Evolutionary conservation across 352 stramenopile genomes (phyloP).

Genomic region (Phytophthora sp.): DNA sequence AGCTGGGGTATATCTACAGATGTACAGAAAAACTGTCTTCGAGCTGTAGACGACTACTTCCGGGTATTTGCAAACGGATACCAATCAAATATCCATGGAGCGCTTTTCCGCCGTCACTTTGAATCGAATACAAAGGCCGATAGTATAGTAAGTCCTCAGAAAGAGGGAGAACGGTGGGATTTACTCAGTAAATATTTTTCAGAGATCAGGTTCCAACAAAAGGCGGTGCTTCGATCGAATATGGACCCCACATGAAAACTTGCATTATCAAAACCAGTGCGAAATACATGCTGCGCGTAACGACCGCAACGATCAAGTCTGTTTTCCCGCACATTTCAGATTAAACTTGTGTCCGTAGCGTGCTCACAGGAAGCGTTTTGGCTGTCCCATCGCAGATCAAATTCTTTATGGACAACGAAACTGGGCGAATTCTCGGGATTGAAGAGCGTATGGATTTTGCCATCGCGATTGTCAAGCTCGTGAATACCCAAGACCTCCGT

Average conservation of each 20-base stretch:
- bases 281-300: background rate
- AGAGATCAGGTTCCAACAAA: background rate
- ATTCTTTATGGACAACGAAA: background rate
- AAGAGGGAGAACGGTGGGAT: background rate
- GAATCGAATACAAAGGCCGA: background rate
- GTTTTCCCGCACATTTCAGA: background rate
- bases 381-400: background rate
- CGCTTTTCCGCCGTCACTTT: background rate
- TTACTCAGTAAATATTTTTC: background rate
- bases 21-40: too few relatives aligned
- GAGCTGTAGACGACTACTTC: background rate
- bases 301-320: background rate
- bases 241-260: background rate
- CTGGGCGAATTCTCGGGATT: background rate
- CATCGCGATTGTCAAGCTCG: background rate
- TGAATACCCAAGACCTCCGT: background rate
- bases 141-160: too few relatives aligned
- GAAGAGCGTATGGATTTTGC: background rate
- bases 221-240: background rate
- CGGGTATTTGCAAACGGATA: background rate
- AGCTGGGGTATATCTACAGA: too few relatives aligned
- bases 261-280: background rate
- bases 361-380: background rate
- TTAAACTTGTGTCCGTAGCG: background rate
- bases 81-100: background rate